Conservation (phyloP, 257 asterid species). For the Solanum bulbocastanum region DNA sequence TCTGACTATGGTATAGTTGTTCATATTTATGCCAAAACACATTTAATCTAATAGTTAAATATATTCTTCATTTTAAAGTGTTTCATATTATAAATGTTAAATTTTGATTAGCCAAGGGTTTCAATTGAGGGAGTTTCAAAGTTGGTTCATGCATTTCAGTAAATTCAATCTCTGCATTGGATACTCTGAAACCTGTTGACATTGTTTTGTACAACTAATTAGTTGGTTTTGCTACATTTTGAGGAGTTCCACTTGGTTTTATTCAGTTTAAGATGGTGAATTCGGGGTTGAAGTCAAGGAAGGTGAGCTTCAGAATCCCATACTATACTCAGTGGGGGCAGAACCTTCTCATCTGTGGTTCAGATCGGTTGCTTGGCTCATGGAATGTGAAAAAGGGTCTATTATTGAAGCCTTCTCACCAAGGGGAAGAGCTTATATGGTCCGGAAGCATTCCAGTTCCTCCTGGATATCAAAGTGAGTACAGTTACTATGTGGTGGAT, state of each 20-base stretch:
- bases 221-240: constrained; percentile 9
- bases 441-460: constrained; percentile 54
- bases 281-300: constrained; percentile 50
- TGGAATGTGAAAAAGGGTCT: constrained; percentile 92
- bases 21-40: neutral
- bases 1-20: neutral
- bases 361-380: constrained; percentile 74
- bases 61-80: neutral
- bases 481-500: constrained; percentile 87
- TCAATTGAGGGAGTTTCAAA: neutral
- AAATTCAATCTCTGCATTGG: neutral
- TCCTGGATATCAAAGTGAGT: constrained; percentile 49
- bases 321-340: constrained; percentile 94
- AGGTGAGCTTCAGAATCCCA: constrained; percentile 66
- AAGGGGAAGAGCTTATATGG: constrained; percentile 84
- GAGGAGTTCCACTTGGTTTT: constrained; percentile 1
- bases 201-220: neutral
- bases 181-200: neutral
- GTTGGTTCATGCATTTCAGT: neutral
- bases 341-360: constrained; percentile 74
- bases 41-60: neutral
- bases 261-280: constrained; percentile 42
- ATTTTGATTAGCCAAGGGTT: neutral
- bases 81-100: neutral
- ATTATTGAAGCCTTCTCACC: constrained; percentile 67